These are phyloP conservation scores for Verticillium longisporum DNA, from an alignment of 2,329 filamentous ascomycete genomes.

Conservation along the genomic window DNA sequence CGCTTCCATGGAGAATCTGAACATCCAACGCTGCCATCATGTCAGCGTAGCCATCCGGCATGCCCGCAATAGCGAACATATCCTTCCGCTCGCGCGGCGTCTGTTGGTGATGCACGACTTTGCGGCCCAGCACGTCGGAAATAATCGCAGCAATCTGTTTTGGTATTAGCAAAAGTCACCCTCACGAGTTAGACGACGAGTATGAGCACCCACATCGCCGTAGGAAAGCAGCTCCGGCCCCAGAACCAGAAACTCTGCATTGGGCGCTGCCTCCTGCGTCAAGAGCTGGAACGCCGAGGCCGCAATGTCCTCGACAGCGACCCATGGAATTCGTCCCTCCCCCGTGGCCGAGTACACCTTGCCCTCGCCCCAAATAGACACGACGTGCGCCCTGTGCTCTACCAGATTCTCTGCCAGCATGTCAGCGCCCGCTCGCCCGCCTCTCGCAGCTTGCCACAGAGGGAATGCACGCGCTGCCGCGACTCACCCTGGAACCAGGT, in stretches of 20 bases:
- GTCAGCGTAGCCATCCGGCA: conserved; percentile 22
- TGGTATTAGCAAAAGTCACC: too few relatives aligned
- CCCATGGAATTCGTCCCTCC: conserved; percentile 35
- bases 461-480: neutral
- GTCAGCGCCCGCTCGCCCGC: neutral
- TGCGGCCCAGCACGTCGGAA: conserved; percentile 20
- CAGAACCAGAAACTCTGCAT: conserved; percentile 30
- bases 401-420: conserved; percentile 34
- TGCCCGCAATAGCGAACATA: conserved; percentile 15
- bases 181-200: too few relatives aligned
- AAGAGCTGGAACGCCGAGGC: conserved; percentile 33
- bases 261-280: conserved; percentile 27
- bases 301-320: conserved; percentile 39
- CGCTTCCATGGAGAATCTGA: conserved; percentile 23
- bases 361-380: conserved; percentile 27
- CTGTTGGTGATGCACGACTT: conserved; percentile 26
- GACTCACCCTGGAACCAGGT: conserved; percentile 40
- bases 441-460: neutral
- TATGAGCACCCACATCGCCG: conserved; percentile 17
- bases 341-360: conserved; percentile 35
- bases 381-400: conserved; percentile 16
- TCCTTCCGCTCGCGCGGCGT: conserved; percentile 18
- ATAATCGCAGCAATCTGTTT: conserved; percentile 8
- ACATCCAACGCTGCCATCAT: conserved; percentile 25
- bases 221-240: conserved; percentile 29